Evolutionary conservation across 2,329 filamentous ascomycete species (phyloP), one percentile per base, ranked within the genome.

Genomic region (Ophiosphaerella korrae): DNA sequence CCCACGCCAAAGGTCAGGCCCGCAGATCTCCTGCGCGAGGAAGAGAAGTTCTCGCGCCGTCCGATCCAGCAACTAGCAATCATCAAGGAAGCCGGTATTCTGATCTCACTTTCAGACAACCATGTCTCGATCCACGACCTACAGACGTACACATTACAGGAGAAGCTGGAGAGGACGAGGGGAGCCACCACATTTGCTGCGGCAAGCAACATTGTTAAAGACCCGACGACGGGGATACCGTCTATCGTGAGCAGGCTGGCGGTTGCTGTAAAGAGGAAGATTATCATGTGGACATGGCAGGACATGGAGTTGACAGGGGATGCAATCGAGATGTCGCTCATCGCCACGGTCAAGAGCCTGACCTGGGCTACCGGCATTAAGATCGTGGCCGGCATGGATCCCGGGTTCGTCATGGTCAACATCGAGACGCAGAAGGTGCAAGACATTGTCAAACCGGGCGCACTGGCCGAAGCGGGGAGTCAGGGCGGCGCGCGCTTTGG

Each of bases 231-330:
- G 0, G 89, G 89, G 21, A 92, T 99, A 42, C 92, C 92, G 1
- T 90, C 93, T 61, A 95, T 99, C 48, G 92, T 97, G 58, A 96
- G 91, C 48, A 83, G 92, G 33, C 79, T 99, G 44, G 94, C 92
- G 6, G 93, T 99, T 9, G 92, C 92, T 4, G 90, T 97, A 31
- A 97, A 97, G 80, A 82, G 94, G 67, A 89, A 90, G 65, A 80
- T 99, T 45, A 74, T 97, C 53, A 76, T 97, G 48, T 99, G 94
- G 92, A 90, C 88, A 66, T 99, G 95, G 94, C 89, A 94, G 64
- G 92, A 96, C 71, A 94, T 92, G 79, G 94, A 97, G 77, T 81
- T 97, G 36, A 83, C 83, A 41, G 80, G 84, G 3, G 86, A 94
- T 31, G 85, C 88, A 0, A 79, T 80, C 24, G 94, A 97, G 75